Evolutionary conservation across 2,329 filamentous ascomycete genomes (phyloP), one percentile per base, ranked within the genome.

Genomic region (Malbranchea cinnamomea): DNA sequence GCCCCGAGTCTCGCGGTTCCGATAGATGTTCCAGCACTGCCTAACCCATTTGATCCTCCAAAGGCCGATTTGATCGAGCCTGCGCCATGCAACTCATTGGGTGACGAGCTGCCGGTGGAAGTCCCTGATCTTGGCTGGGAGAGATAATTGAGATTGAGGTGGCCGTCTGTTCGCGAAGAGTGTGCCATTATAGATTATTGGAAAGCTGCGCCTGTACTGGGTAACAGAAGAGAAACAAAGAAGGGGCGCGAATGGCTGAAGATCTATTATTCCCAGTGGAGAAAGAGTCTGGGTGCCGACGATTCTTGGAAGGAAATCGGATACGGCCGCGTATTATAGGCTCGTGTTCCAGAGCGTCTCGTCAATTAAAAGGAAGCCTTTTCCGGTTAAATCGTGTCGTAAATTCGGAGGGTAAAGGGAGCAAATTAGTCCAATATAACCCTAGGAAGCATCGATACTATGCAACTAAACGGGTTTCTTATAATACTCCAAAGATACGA

Each of bases 111-210:
- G 47, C 77, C 68, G 35, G 78, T 83, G 23, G 83, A 85, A 28
- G 83, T 83, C 43, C 72, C 75, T 29, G 83, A 89, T 48, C 77
- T 74, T 37, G 71, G 63, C 52, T 80, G 73, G 48, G 67, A 61
- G 54, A 81, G 71, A 59, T 82, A 85, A 62, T 81, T 81, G 57
- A 89, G 73, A 53, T 77, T 78, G 65, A 89, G 71, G 56, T 87
- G 80, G 48, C 68, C 65, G 55, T 92, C 82, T 49, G 81, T 73
- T 71, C 83, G 78, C 57, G 77, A 68, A 35, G 63, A 53, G 61
- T 71, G 81, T 67, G 81, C 79, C 84, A 93, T 92, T 84, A 87
- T 84, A 71, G 66, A 84, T 84, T 84, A 81, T n/a, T 28, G 31
- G 6, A 23, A 18, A 20, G 6, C 6, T 26, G 6, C 14, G 7